These are phyloP conservation scores for Talaromyces sp. DNA, from an alignment of 2,329 filamentous ascomycete species.

Conservation along the genomic window DNA sequence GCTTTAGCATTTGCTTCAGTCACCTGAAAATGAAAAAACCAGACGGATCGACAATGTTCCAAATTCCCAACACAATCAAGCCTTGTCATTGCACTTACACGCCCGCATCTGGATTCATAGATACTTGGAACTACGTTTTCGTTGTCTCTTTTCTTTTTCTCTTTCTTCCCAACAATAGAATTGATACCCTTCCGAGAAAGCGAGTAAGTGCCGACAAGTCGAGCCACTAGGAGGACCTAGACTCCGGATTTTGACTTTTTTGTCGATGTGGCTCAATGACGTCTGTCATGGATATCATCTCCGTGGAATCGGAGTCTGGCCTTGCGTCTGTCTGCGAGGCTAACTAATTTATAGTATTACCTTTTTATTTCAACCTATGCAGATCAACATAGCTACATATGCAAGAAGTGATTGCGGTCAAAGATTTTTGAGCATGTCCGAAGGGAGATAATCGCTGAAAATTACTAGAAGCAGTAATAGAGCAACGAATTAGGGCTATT, in stretches of 20 bases:
- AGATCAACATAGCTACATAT: too few relatives aligned
- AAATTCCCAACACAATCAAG: not conserved
- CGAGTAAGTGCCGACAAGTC: not conserved
- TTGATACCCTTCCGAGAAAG: conserved; percentile 8
- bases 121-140: not conserved
- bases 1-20: not conserved
- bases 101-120: not conserved
- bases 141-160: not conserved
- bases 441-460: not conserved
- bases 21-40: not conserved
- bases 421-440: not conserved
- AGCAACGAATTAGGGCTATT: not conserved
- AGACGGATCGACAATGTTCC: not conserved
- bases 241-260: too few relatives aligned
- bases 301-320: not conserved
- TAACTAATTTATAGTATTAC: not conserved
- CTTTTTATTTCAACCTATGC: too few relatives aligned
- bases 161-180: not conserved
- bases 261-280: not conserved
- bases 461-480: not conserved
- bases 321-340: not conserved
- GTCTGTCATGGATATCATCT: not conserved
- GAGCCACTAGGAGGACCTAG: not conserved
- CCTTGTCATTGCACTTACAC: not conserved
- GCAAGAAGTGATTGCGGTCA: too few relatives aligned